Evolutionary conservation across 2,329 filamentous ascomycete genomes (phyloP).

Genomic region (Aspergillus japonicus): DNA sequence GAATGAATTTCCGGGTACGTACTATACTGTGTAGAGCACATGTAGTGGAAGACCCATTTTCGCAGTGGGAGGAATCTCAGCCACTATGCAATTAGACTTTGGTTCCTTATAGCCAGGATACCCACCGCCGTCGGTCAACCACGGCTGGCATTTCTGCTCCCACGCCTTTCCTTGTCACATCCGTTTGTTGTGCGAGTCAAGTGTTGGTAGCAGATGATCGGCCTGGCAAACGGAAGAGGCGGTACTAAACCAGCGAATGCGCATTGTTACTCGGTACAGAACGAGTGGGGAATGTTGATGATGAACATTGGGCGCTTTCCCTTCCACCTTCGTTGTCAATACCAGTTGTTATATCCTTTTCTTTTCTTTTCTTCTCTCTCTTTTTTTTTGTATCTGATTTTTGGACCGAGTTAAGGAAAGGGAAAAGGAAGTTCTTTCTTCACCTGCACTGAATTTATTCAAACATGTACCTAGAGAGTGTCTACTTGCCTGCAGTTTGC

Average conservation of each 20-base stretch:
- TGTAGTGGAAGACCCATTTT: too few relatives aligned
- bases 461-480: too few relatives aligned
- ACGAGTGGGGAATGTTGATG: not conserved
- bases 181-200: not conserved
- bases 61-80: too few relatives aligned
- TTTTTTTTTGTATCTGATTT: not conserved
- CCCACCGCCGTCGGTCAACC: not conserved
- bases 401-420: not conserved
- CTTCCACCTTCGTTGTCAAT: not conserved
- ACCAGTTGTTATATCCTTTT: not conserved
- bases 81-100: not conserved
- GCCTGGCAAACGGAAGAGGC: not conserved
- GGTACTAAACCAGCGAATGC: not conserved
- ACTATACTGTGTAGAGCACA: too few relatives aligned
- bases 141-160: not conserved
- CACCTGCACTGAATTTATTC: not conserved
- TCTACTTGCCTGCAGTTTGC: not conserved
- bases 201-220: not conserved
- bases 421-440: not conserved
- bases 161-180: not conserved
- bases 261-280: not conserved
- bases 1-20: not conserved
- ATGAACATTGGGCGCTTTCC: not conserved
- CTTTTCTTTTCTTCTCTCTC: not conserved
- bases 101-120: not conserved